Conservation (phyloP, 2,329 filamentous ascomycete species). For the Acephala macrosclerotiorum region DNA sequence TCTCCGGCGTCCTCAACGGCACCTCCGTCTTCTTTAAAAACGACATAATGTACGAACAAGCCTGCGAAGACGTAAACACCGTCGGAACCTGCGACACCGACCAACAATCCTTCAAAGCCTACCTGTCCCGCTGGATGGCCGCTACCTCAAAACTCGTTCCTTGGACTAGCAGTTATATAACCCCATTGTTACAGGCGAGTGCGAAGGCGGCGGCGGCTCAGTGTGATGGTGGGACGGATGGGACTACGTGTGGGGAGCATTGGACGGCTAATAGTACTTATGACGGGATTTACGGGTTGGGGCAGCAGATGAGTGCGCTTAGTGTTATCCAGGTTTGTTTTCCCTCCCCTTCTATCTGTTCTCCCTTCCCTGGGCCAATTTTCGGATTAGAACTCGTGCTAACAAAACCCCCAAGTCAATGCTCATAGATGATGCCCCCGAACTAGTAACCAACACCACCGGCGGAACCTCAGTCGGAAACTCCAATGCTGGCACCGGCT, state of each 20-base stretch:
- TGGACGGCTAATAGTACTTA: constrained; percentile 58
- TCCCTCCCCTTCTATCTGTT: background rate
- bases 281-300: constrained; percentile 67
- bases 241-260: constrained; percentile 65
- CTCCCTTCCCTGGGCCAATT: background rate
- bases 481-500: constrained; percentile 28
- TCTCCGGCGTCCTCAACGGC: constrained; percentile 62
- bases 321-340: constrained; percentile 58
- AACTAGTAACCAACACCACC: constrained; percentile 42
- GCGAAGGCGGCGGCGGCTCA: constrained; percentile 61
- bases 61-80: constrained; percentile 58
- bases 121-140: constrained; percentile 67
- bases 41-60: constrained; percentile 49
- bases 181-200: constrained; percentile 61
- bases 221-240: constrained; percentile 63
- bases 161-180: constrained; percentile 59
- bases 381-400: background rate
- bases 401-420: constrained; percentile 25
- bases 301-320: constrained; percentile 75
- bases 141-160: constrained; percentile 69
- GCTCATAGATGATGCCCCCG: constrained; percentile 44
- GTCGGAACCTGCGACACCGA: constrained; percentile 66
- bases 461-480: constrained; percentile 47
- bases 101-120: constrained; percentile 70
- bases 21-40: constrained; percentile 62